phyloP scores from a whole-genome alignment of 495 filamentous ascomycete genomes.

The Eremomyces bilateralis region DNA sequence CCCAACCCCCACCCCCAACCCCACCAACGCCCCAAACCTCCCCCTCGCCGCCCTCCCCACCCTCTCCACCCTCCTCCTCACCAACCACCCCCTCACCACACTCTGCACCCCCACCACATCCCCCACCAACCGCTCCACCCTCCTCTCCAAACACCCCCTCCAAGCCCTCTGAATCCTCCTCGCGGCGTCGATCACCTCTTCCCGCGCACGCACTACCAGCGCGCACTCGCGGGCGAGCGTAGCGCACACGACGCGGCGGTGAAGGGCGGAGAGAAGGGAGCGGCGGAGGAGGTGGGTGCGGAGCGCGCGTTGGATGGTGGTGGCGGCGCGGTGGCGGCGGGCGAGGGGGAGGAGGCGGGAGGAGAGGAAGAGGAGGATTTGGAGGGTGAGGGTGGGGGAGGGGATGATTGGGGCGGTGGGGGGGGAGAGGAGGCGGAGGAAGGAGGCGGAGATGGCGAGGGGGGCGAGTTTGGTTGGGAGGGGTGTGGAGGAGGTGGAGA shows the following conservation, averaged over 20 bases:
- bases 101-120: constrained; percentile 19
- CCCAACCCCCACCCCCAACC: background rate
- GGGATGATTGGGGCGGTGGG: constrained; percentile 5
- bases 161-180: constrained; percentile 21
- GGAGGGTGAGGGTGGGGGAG: constrained; percentile 24
- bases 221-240: constrained; percentile 17
- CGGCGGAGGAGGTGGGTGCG: constrained; percentile 8
- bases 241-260: constrained; percentile 10
- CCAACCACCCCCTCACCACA: constrained; percentile 18
- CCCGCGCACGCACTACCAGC: constrained; percentile 13
- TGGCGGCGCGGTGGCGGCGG: constrained; percentile 27
- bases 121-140: constrained; percentile 9
- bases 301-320: constrained; percentile 26
- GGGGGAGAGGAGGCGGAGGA: constrained; percentile 16
- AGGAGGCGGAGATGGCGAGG: constrained; percentile 17
- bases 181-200: constrained; percentile 14
- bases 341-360: constrained; percentile 35
- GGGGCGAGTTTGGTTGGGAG: constrained; percentile 14
- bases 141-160: constrained; percentile 14
- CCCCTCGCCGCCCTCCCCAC: constrained; percentile 4
- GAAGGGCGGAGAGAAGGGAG: background rate
- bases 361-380: constrained; percentile 37
- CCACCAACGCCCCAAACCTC: background rate
- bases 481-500: background rate
- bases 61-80: constrained; percentile 8